Evolutionary conservation across 1,284 basidiomycete species (phyloP).

Genomic region (Xerocomus cyaneibrunnescens): DNA sequence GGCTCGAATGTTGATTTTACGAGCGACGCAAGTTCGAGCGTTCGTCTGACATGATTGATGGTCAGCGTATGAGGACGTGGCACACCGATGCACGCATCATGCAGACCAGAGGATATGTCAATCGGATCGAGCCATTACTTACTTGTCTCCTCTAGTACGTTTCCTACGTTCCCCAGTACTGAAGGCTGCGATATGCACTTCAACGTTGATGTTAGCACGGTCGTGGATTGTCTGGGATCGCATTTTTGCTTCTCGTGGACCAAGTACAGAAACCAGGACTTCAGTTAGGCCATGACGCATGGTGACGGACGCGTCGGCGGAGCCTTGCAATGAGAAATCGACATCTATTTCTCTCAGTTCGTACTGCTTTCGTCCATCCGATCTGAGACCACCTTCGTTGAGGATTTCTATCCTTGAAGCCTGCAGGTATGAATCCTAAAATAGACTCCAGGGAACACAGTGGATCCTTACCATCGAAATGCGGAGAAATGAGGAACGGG

Average conservation of each 20-base stretch:
- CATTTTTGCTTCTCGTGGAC: constrained; percentile 85
- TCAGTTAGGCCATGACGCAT: constrained; percentile 90
- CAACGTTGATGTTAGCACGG: constrained; percentile 82
- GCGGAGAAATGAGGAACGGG: not conserved
- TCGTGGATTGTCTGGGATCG: constrained; percentile 77
- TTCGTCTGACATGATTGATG: constrained; percentile 57
- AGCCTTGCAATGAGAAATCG: constrained; percentile 72
- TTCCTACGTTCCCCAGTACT: constrained; percentile 79
- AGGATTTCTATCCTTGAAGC: constrained; percentile 84
- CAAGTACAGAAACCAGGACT: constrained; percentile 85
- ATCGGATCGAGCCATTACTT: constrained; percentile 36
- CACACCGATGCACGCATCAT: too few species aligned
- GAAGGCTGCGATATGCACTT: constrained; percentile 83
- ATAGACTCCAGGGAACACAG: not conserved
- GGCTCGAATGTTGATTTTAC: constrained; percentile 96
- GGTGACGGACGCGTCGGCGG: constrained; percentile 82
- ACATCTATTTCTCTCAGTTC: constrained; percentile 87
- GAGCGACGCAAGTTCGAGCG: constrained; percentile 83
- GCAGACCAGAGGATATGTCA: not conserved
- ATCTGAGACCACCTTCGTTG: constrained; percentile 86
- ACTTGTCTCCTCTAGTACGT: constrained; percentile 86
- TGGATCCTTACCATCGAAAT: constrained; percentile 17
- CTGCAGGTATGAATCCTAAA: constrained; percentile 35
- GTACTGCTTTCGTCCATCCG: constrained; percentile 87
- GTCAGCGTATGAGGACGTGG: constrained; percentile 10